Conservation (phyloP, 2,329 filamentous ascomycete genomes). For the Aplosporella prunicola region DNA sequence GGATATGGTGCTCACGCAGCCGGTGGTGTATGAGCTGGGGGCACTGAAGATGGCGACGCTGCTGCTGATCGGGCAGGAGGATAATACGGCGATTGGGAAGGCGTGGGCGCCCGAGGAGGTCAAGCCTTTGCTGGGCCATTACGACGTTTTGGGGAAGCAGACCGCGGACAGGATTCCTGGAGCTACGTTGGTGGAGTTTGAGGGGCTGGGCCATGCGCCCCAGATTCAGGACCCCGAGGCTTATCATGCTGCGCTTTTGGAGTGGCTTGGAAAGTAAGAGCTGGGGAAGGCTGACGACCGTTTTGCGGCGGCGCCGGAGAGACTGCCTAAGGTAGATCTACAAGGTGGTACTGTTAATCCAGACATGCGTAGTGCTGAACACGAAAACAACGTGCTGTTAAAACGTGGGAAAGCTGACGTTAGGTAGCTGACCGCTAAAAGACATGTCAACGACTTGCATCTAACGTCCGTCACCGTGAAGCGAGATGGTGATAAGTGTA, state of each 20-base stretch:
- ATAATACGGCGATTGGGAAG: constrained; percentile 48
- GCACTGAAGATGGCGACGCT: constrained; percentile 38
- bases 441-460: too few species aligned
- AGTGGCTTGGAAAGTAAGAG: constrained; percentile 34
- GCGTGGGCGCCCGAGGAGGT: constrained; percentile 33
- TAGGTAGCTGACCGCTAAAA: too few species aligned
- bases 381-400: too few species aligned
- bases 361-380: too few species aligned
- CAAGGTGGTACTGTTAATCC: too few species aligned
- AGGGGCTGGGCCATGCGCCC: constrained; percentile 43
- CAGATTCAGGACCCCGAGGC: constrained; percentile 42
- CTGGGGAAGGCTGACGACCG: too few species aligned
- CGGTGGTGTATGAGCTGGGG: constrained; percentile 43
- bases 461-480: too few species aligned
- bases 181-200: constrained; percentile 39
- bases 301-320: too few species aligned
- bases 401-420: too few species aligned
- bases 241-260: constrained; percentile 40
- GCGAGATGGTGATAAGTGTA: too few species aligned
- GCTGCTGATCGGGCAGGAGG: constrained; percentile 43
- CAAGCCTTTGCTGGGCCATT: constrained; percentile 36
- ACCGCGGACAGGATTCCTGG: constrained; percentile 37
- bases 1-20: constrained; percentile 48
- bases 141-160: constrained; percentile 40
- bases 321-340: too few species aligned